phyloP scores from a whole-genome alignment of 2,329 filamentous ascomycete genomes.

The Fusarium armeniacum region DNA sequence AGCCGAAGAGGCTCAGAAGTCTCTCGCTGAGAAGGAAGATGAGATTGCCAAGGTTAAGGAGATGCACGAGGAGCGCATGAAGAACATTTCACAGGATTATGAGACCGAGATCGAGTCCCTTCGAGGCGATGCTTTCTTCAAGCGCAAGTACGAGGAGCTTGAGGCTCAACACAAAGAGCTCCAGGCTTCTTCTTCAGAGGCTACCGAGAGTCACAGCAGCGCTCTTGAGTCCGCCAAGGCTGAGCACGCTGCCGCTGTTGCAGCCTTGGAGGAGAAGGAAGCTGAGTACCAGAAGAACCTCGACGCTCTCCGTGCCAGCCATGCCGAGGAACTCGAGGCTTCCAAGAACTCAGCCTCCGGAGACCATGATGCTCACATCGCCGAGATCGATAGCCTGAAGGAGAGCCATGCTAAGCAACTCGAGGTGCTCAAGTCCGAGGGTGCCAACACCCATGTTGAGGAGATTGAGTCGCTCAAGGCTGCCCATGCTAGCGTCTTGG shows the following conservation, averaged over 20 bases:
- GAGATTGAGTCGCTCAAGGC: slow-evolving; percentile 61
- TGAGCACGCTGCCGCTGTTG: slow-evolving; percentile 60
- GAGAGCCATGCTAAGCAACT: slow-evolving; percentile 67
- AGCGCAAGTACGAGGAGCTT: slow-evolving; percentile 73
- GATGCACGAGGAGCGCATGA: slow-evolving; percentile 70
- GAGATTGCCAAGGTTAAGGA: slow-evolving; percentile 66
- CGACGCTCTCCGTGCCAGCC: slow-evolving; percentile 67
- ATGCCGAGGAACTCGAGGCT: slow-evolving; percentile 70
- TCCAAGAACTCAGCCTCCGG: slow-evolving; percentile 67
- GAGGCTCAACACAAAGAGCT: slow-evolving; percentile 70
- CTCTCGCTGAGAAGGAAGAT: slow-evolving; percentile 63
- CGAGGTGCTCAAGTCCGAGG: slow-evolving; percentile 60
- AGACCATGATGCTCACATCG: slow-evolving; percentile 63
- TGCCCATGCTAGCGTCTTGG: slow-evolving; percentile 60
- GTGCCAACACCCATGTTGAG: slow-evolving; percentile 56
- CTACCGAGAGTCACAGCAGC: slow-evolving; percentile 57
- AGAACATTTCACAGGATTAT: slow-evolving; percentile 71
- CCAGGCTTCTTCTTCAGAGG: slow-evolving; percentile 55
- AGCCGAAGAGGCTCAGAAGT: slow-evolving; percentile 62
- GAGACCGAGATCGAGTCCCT: slow-evolving; percentile 75
- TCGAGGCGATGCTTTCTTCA: slow-evolving; percentile 73
- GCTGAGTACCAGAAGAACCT: slow-evolving; percentile 67
- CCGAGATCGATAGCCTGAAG: slow-evolving; percentile 69
- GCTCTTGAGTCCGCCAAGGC: slow-evolving; percentile 61
- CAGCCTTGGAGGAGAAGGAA: slow-evolving; percentile 65